A percentile compares a stretch with the other conserved stretches of the same genome.
These are phyloP conservation scores for Austroboletus festivus DNA, from an alignment of 768 basidiomycete genomes.

Conservation along the genomic window DNA sequence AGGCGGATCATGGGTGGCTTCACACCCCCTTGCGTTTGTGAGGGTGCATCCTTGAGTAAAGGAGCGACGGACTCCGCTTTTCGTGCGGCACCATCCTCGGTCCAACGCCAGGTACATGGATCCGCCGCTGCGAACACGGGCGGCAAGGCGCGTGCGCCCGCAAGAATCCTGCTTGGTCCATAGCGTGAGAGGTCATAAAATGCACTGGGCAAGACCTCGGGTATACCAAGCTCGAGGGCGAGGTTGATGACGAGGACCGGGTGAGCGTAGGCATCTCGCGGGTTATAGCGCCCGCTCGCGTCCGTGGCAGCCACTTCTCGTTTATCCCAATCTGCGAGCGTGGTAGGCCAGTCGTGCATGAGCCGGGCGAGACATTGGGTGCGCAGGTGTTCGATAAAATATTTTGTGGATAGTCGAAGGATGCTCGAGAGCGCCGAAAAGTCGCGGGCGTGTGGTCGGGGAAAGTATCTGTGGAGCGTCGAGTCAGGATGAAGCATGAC, in stretches of 20 bases:
- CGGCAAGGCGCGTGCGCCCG: constrained; percentile 42
- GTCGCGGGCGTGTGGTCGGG: constrained; percentile 44
- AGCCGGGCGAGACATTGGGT: constrained; percentile 58
- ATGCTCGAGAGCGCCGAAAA: constrained; percentile 62
- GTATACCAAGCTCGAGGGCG: constrained; percentile 59
- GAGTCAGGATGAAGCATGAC: neutral
- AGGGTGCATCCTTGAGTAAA: neutral
- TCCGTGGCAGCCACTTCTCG: constrained; percentile 59
- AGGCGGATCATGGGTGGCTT: constrained; percentile 24
- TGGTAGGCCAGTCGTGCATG: constrained; percentile 61
- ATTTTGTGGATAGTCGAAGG: constrained; percentile 72
- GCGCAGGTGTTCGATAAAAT: constrained; percentile 67
- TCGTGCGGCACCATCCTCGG: neutral
- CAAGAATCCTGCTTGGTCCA: constrained; percentile 63
- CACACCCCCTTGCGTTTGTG: neutral
- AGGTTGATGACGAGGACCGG: constrained; percentile 70
- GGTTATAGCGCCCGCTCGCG: constrained; percentile 49
- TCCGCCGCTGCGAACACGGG: constrained; percentile 29
- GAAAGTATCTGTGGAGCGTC: constrained; percentile 49
- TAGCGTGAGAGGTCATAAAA: constrained; percentile 75
- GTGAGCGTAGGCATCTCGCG: constrained; percentile 58
- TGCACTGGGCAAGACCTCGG: constrained; percentile 61
- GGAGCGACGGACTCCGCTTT: neutral
- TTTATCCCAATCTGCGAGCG: constrained; percentile 64
- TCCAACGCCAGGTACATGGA: constrained; percentile 8